Percentiles rank a stretch among this genome's conserved stretches.
Conservation (phyloP, 768 basidiomycete species). For the Trametes sanguinea region DNA sequence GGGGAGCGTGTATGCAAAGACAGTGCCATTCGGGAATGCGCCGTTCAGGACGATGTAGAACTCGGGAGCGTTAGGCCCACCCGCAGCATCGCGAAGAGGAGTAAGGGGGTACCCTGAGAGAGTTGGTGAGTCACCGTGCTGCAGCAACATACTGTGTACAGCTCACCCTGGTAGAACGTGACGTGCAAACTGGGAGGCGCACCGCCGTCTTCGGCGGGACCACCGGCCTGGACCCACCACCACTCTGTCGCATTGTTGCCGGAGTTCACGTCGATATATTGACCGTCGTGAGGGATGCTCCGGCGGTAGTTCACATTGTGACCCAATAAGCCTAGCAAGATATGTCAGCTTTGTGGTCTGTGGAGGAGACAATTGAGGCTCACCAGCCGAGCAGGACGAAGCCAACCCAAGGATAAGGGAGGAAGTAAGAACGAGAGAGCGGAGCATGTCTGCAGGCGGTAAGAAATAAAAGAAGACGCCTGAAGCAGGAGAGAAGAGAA, state of each 20-base stretch:
- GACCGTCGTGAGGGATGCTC: constrained; percentile 23
- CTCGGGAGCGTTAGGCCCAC: constrained; percentile 4
- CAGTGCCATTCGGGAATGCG: constrained; percentile 25
- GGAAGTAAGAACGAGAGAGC: not conserved
- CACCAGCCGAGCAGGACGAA: not conserved
- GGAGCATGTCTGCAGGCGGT: not conserved
- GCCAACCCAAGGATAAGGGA: not conserved
- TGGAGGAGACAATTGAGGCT: not conserved
- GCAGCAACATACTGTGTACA: rapidly evolving
- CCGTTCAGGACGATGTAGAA: constrained; percentile 27
- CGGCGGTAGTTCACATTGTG: not conserved
- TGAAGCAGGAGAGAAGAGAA: not conserved
- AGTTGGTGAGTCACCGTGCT: not conserved
- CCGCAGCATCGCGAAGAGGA: not conserved
- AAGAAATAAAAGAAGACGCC: not conserved
- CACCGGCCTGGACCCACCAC: constrained; percentile 30
- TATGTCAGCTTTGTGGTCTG: no score
- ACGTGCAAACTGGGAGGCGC: constrained; percentile 26
- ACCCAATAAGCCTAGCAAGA: not conserved
- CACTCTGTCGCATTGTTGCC: constrained; percentile 27
- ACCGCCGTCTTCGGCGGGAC: constrained; percentile 7
- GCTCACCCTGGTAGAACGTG: constrained; percentile 27
- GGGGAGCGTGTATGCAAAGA: constrained; percentile 21
- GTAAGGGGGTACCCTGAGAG: constrained; percentile 12
- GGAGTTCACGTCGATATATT: constrained; percentile 23